Evolutionary conservation across 306 rosid species (phyloP), one percentile per base, ranked within the genome.

Genomic region (Prunus fruticosa): DNA sequence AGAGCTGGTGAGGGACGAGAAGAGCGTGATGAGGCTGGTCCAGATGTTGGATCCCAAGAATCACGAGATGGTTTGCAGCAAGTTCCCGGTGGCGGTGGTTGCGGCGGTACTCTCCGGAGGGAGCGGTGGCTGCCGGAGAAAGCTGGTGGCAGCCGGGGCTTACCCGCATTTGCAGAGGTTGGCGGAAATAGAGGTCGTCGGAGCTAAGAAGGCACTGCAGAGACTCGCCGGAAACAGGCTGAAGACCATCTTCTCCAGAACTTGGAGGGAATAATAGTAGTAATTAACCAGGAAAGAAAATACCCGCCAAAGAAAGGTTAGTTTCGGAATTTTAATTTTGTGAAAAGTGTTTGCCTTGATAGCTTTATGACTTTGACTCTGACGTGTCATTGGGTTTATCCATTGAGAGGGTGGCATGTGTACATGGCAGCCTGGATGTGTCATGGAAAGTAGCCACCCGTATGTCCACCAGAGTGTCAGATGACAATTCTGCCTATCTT

Each of bases 1-100:
- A 19, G 91, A 87, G 69, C 25, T 87, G 22, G 84, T 69, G 60
- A 84, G 83, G 75, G 87, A 87, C 32, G 91, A 87, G 84, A 87
- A 87, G 84, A 84, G 88, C 67, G 67, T 84, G 71, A 87, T 73
- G 88, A 87, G 83, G 76, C 74, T 87, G 72, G 67, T 84, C 14
- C 88, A 84, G 43, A 82, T 87, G 88, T 77, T 87, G 32, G 87
- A 82, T 70, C 82, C 84, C 9, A 78, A 64, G 67, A 87, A 78
- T 63, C 67, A 30, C 71, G 91, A 84, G 58, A 54, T 65, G 53
- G 84, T 67, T 60, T 57, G 60, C 4, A 76, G 81, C 43, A 75
- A 64, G 11, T 78, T 78, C 3, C 87, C 88, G 69, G 63, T 87
- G 57, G 76, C 77, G 73, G 77, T 87, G 8, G 70, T 78, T 27